phyloP scores from a whole-genome alignment of 371 early-diverging fungal genomes.

The Nematocida ironsii region DNA sequence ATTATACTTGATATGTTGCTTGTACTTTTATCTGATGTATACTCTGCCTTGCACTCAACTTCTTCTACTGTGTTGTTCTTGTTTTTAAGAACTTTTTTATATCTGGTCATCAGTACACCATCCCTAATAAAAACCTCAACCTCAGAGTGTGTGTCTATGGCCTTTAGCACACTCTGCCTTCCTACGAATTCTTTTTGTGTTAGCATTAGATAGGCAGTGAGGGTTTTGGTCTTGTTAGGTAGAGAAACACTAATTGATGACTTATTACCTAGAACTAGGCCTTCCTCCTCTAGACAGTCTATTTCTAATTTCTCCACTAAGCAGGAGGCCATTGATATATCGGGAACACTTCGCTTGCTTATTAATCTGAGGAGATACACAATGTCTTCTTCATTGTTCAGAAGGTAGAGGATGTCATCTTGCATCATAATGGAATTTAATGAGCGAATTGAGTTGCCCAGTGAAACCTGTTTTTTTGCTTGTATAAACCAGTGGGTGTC shows the following conservation, averaged over 20 bases:
- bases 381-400: slow-evolving; percentile 45
- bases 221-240: neutral
- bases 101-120: slow-evolving; percentile 2
- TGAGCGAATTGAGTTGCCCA: slow-evolving; percentile 18
- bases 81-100: neutral
- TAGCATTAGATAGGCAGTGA: slow-evolving; percentile 15
- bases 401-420: slow-evolving; percentile 16
- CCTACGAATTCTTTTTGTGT: slow-evolving; percentile 53
- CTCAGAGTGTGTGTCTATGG: neutral
- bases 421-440: slow-evolving; percentile 14
- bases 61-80: neutral
- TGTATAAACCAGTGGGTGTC: slow-evolving; percentile 39
- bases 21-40: neutral
- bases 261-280: slow-evolving; percentile 18
- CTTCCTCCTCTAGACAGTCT: slow-evolving; percentile 5
- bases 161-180: slow-evolving; percentile 32
- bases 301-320: slow-evolving; percentile 38
- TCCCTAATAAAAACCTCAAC: slow-evolving; percentile 38
- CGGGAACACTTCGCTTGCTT: neutral
- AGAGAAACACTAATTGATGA: slow-evolving; percentile 10
- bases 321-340: neutral
- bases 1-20: slow-evolving; percentile 1
- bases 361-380: slow-evolving; percentile 3
- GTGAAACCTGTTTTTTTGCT: slow-evolving; percentile 22
- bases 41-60: neutral